phyloP scores from a whole-genome alignment of 2,329 filamentous ascomycete species.

The Penicillium fuscoglaucum region DNA sequence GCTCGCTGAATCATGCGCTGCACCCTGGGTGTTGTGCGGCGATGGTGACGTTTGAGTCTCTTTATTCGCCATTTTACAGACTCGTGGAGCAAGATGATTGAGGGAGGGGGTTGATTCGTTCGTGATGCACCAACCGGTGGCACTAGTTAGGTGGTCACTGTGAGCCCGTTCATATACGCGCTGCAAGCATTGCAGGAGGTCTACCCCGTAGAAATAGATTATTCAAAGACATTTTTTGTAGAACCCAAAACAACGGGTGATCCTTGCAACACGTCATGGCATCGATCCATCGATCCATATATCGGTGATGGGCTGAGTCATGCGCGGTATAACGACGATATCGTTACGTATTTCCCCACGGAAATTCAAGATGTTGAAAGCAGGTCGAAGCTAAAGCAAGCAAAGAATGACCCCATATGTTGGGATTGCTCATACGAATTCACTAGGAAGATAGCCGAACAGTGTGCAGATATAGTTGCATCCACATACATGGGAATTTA shows the following conservation, averaged over 20 bases:
- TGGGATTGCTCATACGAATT: accelerated
- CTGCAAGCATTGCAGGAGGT: background rate
- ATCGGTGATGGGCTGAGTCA: background rate
- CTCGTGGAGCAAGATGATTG: no score
- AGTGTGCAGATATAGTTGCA: background rate
- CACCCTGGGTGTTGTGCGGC: background rate
- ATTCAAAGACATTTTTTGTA: no score
- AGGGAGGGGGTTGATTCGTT: background rate
- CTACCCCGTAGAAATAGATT: background rate
- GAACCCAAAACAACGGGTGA: background rate
- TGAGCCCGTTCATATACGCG: background rate
- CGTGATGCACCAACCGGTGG: no score
- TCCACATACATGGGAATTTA: background rate
- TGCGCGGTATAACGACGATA: background rate
- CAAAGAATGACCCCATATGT: no score
- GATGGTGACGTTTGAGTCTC: background rate
- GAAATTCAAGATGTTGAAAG: background rate
- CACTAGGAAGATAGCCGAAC: background rate
- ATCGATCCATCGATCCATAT: background rate
- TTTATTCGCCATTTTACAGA: background rate
- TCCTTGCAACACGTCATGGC: constrained; percentile 1
- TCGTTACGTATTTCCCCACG: background rate
- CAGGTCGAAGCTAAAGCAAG: background rate
- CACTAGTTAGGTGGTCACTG: background rate
- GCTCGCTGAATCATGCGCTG: background rate